Evolutionary conservation across 2,329 filamentous ascomycete genomes (phyloP).

Genomic region (Pestalotiopsis sp.): DNA sequence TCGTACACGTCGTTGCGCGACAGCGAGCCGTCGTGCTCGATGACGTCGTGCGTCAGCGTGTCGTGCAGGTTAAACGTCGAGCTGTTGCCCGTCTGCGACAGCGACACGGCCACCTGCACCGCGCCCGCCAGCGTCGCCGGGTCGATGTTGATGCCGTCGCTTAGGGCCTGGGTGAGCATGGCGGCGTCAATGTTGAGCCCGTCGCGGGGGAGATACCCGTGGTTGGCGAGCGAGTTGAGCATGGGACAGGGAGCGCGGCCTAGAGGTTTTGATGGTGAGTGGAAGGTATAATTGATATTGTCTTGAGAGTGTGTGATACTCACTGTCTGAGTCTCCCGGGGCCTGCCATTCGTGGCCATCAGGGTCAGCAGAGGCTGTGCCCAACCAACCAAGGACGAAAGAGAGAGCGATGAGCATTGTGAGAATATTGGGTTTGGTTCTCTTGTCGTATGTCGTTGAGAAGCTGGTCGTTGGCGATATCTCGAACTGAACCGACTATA

Average conservation of each 20-base stretch:
- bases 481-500: not conserved
- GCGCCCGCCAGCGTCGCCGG: not conserved
- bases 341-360: not conserved
- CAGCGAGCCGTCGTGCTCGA: conserved; percentile 3
- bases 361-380: not conserved
- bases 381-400: not conserved
- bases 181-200: conserved; percentile 2
- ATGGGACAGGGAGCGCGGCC: conserved; percentile 12
- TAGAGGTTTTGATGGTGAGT: not conserved
- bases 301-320: not conserved
- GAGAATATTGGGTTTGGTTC: not conserved
- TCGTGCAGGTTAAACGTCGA: conserved; percentile 13
- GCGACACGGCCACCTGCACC: not conserved
- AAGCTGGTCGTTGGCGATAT: not conserved
- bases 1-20: not conserved
- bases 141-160: conserved; percentile 8
- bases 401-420: not conserved
- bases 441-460: not conserved
- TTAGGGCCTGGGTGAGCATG: not conserved
- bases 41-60: not conserved
- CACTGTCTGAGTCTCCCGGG: not conserved
- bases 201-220: conserved; percentile 12
- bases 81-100: conserved; percentile 2
- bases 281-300: not conserved
- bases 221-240: conserved; percentile 9